A percentile compares a stretch with the other conserved stretches of the same genome.
phyloP scores from a whole-genome alignment of 331 rosid species.

The Quercus lobata region DNA sequence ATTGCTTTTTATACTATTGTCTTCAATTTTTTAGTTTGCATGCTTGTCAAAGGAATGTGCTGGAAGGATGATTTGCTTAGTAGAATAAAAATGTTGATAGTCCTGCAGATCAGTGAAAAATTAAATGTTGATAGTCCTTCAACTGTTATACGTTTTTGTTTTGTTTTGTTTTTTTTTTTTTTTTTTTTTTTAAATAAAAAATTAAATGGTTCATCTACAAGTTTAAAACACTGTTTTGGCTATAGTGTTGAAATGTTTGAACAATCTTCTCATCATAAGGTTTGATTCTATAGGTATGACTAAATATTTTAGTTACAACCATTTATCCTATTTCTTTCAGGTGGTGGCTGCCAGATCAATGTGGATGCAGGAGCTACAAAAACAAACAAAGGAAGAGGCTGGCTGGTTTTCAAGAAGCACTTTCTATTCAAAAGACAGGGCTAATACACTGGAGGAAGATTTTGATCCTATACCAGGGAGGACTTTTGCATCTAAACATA shows the following conservation, averaged over 20 bases:
- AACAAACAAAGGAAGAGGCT: slow-evolving; percentile 51
- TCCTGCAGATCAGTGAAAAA: background rate
- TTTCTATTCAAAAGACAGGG: slow-evolving; percentile 37
- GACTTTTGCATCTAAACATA: slow-evolving; percentile 33
- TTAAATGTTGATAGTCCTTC: background rate
- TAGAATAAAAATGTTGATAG: background rate
- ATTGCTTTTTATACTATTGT: background rate
- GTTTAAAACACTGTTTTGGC: background rate
- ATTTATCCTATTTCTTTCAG: slow-evolving; percentile 40
- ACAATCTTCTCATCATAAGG: background rate
- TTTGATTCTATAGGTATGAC: background rate
- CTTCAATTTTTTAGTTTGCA: background rate
- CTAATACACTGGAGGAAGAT: slow-evolving; percentile 34
- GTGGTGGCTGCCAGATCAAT: slow-evolving; percentile 77
- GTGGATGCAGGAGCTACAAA: slow-evolving; percentile 97
- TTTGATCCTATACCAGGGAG: slow-evolving; percentile 25
- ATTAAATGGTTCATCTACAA: background rate
- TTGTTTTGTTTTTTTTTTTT: too few species aligned
- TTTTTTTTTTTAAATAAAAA: too few species aligned
- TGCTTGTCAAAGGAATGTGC: background rate
- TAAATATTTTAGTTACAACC: background rate
- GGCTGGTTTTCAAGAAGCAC: slow-evolving; percentile 46
- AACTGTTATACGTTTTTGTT: background rate
- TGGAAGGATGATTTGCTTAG: background rate
- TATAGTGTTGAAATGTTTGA: background rate